A percentile compares a stretch with the other conserved stretches of the same genome.
Conservation (phyloP, 768 basidiomycete genomes). For the Mycena vitilis region DNA sequence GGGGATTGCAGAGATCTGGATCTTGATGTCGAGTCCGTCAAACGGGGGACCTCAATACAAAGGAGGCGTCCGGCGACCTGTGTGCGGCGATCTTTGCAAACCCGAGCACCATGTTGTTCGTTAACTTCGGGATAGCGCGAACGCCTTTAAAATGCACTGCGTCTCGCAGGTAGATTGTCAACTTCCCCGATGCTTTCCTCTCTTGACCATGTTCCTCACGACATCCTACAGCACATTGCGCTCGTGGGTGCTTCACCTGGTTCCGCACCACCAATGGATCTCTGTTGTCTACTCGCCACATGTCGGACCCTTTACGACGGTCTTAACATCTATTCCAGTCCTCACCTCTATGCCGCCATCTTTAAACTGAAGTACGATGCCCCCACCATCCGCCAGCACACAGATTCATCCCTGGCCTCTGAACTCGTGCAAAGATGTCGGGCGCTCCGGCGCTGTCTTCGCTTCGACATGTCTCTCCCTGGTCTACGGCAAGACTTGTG, state of each 20-base stretch:
- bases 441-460: constrained; percentile 61
- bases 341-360: constrained; percentile 68
- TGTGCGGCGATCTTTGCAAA: constrained; percentile 24
- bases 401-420: constrained; percentile 56
- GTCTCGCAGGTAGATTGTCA: constrained; percentile 4
- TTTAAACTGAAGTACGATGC: constrained; percentile 64
- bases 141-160: constrained; percentile 35
- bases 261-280: constrained; percentile 51
- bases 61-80: constrained; percentile 6
- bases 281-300: constrained; percentile 60
- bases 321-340: constrained; percentile 55
- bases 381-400: constrained; percentile 41
- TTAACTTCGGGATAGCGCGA: constrained; percentile 27
- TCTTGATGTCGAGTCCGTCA: constrained; percentile 14
- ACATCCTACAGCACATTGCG: constrained; percentile 69
- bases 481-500: constrained; percentile 61
- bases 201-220: constrained; percentile 63
- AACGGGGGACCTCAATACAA: constrained; percentile 6
- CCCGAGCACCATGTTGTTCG: constrained; percentile 34
- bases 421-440: constrained; percentile 62
- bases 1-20: constrained; percentile 21
- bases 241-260: constrained; percentile 54
- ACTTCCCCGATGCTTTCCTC: constrained; percentile 52
- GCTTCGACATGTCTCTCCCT: constrained; percentile 44
- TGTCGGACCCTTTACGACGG: constrained; percentile 56